Evolutionary conservation across 768 basidiomycete genomes (phyloP), one percentile per base, ranked within the genome.

Genomic region (Sarcodon sp.): DNA sequence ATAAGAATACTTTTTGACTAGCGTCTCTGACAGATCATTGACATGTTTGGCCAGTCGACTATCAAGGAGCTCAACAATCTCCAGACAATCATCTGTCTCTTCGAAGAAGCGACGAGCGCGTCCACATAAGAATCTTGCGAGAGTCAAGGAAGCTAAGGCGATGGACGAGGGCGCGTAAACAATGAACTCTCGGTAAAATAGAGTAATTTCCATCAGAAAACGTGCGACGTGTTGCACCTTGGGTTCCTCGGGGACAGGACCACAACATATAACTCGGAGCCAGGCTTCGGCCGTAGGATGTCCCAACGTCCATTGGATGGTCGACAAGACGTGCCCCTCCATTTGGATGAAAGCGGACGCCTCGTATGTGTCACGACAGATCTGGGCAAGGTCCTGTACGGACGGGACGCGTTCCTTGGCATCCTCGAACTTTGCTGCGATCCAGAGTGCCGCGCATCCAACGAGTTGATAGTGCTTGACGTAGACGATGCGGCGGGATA

Each of bases 391-490:
- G 54, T 98, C 93, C 60, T 89, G 83, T 6, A 97, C 87, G 1
- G 91, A 88, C 9, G 96, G 96, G 11, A 98, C 91, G 53, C 93
- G 90, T 61, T 98, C 94, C 65, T 99, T 98, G 18, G 92, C 87
- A 60, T 99, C 96, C 67, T 99, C 96, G 57, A 97, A 99, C 68
- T 99, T 99, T 54, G 94, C 87, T 12, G 96, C 96, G 56, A 98
- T 97, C 96, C 96, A 99, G 10, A 99, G 75, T 35, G 96, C 91
- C 18, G 93, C 91, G 60, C 96, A 99, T 15, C 96, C 96, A 49
- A 98, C 94, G 50, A 99, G 86, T 59, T 99, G 96, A 61, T 99
- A 98, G 68, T 99, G 96, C 66, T 94, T 98, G 72, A 90, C 90
- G 69, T 91, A 97, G 51, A 99, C 96, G 53, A 99, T 84, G 47